phyloP scores from a whole-genome alignment of 2,329 filamentous ascomycete species.

The Onygenales sp. region DNA sequence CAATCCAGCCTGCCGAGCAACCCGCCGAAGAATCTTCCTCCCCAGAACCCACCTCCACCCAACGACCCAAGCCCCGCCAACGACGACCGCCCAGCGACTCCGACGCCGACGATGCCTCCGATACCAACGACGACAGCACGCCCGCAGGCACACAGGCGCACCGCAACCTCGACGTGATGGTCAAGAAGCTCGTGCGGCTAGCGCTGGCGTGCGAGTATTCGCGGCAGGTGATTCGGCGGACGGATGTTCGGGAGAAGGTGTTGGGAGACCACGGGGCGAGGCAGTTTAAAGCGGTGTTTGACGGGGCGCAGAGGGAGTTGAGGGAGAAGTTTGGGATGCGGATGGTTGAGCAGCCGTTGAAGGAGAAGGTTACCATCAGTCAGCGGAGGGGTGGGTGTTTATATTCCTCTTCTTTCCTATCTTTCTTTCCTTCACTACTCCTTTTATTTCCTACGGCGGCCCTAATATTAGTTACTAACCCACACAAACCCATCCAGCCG shows the following conservation, averaged over 20 bases:
- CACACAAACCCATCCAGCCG: conserved; percentile 27
- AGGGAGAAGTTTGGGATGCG: conserved; percentile 79
- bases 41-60: neutral
- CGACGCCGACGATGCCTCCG: conserved; percentile 5
- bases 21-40: neutral
- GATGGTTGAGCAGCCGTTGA: conserved; percentile 69
- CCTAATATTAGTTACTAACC: neutral
- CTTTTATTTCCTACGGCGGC: neutral
- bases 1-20: neutral
- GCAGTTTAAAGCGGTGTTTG: conserved; percentile 69
- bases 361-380: conserved; percentile 70
- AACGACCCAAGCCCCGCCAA: conserved; percentile 4
- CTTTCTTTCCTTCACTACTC: neutral
- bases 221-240: conserved; percentile 47
- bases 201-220: conserved; percentile 53
- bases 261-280: conserved; percentile 58
- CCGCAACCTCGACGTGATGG: conserved; percentile 32
- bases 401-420: neutral
- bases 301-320: conserved; percentile 63
- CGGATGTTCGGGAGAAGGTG: conserved; percentile 55
- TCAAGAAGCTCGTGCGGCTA: conserved; percentile 53
- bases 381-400: conserved; percentile 59
- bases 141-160: conserved; percentile 15
- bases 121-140: neutral
- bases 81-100: conserved; percentile 8